phyloP scores from a whole-genome alignment of 2,329 filamentous ascomycete species.

The Cladophialophora psammophila region DNA sequence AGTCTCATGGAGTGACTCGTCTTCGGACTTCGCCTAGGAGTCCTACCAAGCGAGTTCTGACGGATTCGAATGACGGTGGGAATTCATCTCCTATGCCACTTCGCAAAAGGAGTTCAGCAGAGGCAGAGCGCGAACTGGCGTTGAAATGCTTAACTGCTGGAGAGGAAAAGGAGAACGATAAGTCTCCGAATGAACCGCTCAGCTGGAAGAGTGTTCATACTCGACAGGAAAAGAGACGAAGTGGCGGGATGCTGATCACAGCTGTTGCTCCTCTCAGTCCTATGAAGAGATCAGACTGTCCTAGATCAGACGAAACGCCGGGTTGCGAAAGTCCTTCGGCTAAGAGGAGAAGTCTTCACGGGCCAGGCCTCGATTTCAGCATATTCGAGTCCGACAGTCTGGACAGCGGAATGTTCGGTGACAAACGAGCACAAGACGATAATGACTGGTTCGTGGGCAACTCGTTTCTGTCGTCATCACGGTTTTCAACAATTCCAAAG shows the following conservation, averaged over 20 bases:
- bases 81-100: conserved; percentile 65
- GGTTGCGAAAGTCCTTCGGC: conserved; percentile 84
- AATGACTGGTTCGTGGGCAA: conserved; percentile 43
- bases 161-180: conserved; percentile 40
- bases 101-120: conserved; percentile 47
- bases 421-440: conserved; percentile 43
- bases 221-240: conserved; percentile 59
- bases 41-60: conserved; percentile 79
- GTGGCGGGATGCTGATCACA: conserved; percentile 56
- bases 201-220: conserved; percentile 49
- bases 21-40: conserved; percentile 77
- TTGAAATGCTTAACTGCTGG: conserved; percentile 46
- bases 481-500: conserved; percentile 65
- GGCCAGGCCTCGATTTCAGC: conserved; percentile 71
- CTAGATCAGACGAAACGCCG: conserved; percentile 82
- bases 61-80: conserved; percentile 72
- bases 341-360: conserved; percentile 87
- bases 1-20: conserved; percentile 55
- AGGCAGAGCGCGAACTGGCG: conserved; percentile 58
- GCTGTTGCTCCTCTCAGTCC: conserved; percentile 71
- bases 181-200: conserved; percentile 33
- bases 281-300: conserved; percentile 85
- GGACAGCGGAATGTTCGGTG: conserved; percentile 43
- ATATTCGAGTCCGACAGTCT: conserved; percentile 69
- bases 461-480: conserved; percentile 50